Evolutionary conservation across 805 yeast genomes (phyloP).

Genomic region (Saccharomyces mikatae): DNA sequence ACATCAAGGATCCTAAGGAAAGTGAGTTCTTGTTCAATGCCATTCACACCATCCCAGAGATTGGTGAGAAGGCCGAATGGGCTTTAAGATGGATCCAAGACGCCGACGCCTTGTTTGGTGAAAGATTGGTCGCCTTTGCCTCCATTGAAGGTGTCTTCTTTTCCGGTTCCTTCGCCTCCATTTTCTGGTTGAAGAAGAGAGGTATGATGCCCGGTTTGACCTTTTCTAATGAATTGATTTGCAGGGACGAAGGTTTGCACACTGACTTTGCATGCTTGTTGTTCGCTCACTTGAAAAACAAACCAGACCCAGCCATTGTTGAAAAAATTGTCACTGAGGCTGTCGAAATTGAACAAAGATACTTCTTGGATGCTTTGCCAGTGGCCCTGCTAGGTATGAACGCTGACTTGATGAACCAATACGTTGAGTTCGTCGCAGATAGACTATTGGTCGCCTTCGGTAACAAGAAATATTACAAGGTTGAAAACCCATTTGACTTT

Average conservation of each 20-base stretch:
- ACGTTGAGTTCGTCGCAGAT: slow-evolving; percentile 96
- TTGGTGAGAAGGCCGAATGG: slow-evolving; percentile 97
- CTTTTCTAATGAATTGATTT: slow-evolving; percentile 92
- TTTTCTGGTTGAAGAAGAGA: slow-evolving; percentile 97
- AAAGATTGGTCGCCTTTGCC: slow-evolving; percentile 95
- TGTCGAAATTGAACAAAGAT: slow-evolving; percentile 87
- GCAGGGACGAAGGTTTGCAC: slow-evolving; percentile 98
- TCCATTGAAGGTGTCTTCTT: slow-evolving; percentile 98
- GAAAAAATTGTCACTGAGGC: slow-evolving; percentile 90
- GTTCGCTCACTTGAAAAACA: slow-evolving; percentile 85
- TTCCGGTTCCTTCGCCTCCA: slow-evolving; percentile 96
- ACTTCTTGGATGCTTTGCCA: slow-evolving; percentile 92
- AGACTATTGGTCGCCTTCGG: slow-evolving; percentile 88
- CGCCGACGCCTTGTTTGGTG: slow-evolving; percentile 80
- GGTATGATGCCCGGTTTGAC: slow-evolving; percentile 99
- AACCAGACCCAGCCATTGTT: slow-evolving; percentile 73
- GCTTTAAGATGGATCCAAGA: slow-evolving; percentile 96
- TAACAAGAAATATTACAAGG: slow-evolving; percentile 80
- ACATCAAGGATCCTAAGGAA: slow-evolving; percentile 93
- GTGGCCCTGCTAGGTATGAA: slow-evolving; percentile 93
- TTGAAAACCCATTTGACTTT: slow-evolving; percentile 90
- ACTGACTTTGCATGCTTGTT: slow-evolving; percentile 96
- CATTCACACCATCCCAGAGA: slow-evolving; percentile 91
- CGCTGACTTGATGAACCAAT: slow-evolving; percentile 88
- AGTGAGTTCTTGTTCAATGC: slow-evolving; percentile 88